Evolutionary conservation across 106 monocot species (phyloP).

Genomic region (Phalaenopsis aphrodite): DNA sequence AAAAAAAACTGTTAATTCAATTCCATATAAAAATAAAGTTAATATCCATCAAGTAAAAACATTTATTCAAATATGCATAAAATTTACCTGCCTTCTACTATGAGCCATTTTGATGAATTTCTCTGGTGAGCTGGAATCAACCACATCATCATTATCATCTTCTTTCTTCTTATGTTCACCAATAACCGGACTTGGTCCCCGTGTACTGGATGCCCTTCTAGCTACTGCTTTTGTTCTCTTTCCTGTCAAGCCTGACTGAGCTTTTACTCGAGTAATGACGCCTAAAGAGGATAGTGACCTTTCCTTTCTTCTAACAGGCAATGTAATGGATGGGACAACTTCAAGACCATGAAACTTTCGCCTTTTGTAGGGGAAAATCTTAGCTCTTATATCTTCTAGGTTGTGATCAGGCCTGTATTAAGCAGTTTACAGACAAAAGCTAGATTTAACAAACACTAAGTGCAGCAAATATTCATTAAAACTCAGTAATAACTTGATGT

Average conservation of each 20-base stretch:
- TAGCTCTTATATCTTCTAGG: constrained; percentile 81
- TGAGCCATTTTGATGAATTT: constrained; percentile 12
- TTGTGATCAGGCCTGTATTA: constrained; percentile 79
- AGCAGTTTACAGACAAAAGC: not conserved
- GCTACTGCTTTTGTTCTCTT: constrained; percentile 64
- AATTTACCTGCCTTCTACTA: constrained; percentile 53
- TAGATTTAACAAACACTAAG: not conserved
- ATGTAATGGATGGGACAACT: constrained; percentile 30
- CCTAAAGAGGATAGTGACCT: constrained; percentile 94
- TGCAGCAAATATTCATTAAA: not conserved
- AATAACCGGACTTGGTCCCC: constrained; percentile 34
- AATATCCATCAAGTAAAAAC: not conserved
- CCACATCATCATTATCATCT: constrained; percentile 23
- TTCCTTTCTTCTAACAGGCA: constrained; percentile 82
- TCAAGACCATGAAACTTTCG: constrained; percentile 58
- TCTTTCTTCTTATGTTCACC: constrained; percentile 43
- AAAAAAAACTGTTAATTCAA: not conserved
- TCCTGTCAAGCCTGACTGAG: constrained; percentile 52
- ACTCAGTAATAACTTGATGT: not conserved
- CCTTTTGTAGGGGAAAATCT: constrained; percentile 77
- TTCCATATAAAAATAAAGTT: not conserved
- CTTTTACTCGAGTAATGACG: constrained; percentile 48
- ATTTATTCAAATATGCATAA: not conserved
- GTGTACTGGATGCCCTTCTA: constrained; percentile 41
- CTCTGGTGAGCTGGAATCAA: constrained; percentile 30